Evolutionary conservation across 225 moss, liverwort and hornwort species (phyloP).

Genomic region (Bryum argenteum): DNA sequence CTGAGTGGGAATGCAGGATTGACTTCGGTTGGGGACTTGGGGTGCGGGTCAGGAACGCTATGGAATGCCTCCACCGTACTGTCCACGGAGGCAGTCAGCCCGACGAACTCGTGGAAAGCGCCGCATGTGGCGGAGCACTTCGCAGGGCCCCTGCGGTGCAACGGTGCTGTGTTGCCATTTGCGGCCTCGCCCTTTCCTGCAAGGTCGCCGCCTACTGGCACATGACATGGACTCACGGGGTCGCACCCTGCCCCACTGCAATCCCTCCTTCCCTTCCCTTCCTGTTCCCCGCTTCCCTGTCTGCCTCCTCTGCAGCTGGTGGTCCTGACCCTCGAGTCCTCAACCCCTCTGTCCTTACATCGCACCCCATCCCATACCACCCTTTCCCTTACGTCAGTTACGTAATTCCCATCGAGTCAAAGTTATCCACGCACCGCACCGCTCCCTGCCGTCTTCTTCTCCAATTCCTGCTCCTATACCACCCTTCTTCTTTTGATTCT

Average conservation of each 20-base stretch:
- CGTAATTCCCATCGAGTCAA: background rate
- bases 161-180: background rate
- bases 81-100: no score
- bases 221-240: background rate
- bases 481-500: no score
- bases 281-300: background rate
- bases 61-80: no score
- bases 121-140: no score
- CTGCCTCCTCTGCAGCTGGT: background rate
- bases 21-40: no score
- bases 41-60: no score
- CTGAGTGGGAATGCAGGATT: no score
- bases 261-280: background rate
- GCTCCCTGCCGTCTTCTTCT: background rate
- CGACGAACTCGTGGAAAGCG: no score
- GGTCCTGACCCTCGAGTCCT: background rate
- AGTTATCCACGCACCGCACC: background rate
- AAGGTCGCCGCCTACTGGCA: slow-evolving; percentile 9
- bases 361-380: background rate
- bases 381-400: no score
- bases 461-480: background rate
- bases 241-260: background rate
- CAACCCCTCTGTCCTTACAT: background rate
- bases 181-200: background rate
- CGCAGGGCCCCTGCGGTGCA: background rate